Base-by-base conservation (phyloP, 129 eudicot genomes). In the Flaveria linearis region DNA sequence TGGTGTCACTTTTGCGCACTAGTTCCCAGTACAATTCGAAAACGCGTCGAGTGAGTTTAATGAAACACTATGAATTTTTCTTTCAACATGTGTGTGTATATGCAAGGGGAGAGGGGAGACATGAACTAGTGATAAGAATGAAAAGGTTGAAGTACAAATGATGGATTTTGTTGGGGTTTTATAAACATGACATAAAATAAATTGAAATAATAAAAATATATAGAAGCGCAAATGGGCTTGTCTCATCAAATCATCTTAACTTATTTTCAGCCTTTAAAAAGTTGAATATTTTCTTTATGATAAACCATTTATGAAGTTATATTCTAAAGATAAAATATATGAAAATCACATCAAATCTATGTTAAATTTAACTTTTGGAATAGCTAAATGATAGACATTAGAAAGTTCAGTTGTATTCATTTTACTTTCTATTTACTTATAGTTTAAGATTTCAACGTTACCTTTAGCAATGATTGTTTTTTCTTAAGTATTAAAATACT, bases 401-500 rank as follows among this genome's bases (percentile, higher is more conserved):
- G 46, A 73, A 72, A 66, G 49, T 25, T 72, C 39, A 16, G 25
- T 41, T 65, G 51, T 52, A 72, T 64, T 72, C 57, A 72, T 79
- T 39, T 25, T 43, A 53, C 53, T 71, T 63, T 79, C 25, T 6
- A 10, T 72, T 79, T 79, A 51, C 83, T 79, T 79, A 65, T 72
- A 71, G 78, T 72, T 79, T 79, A 79, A 79, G 83, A 79, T 72
- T 79, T 56, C 49, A 63, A 39, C 25, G 14, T 39, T 72, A 22
- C 17, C 33, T 42, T 55, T 23, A 41, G 20, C n/a, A 39, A 57
- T 39, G 23, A 14, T 71, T 51, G 49, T 49, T 52, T 5, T 67
- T 62, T 13, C 17, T 28, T 63, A 60, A 25, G 36, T 11, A 22
- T 26, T 22, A 60, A 22, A 60, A 22, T 60, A 60, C 15, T 20